These are phyloP conservation scores for Quercus alba DNA, from an alignment of 306 rosid species.

Conservation along the genomic window DNA sequence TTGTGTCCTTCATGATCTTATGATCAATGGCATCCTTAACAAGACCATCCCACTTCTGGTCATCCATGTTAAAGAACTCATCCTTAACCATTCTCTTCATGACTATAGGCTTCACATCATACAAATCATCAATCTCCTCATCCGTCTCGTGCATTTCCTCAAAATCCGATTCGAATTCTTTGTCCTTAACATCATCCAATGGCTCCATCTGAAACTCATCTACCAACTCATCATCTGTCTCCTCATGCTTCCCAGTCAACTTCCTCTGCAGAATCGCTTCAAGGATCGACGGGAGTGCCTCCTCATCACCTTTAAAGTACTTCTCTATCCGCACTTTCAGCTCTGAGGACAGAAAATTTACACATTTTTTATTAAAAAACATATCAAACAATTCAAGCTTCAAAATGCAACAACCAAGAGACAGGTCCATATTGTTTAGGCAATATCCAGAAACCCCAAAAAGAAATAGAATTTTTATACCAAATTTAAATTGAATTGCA, in stretches of 20 bases:
- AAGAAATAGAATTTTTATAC: too few species aligned
- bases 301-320: slow-evolving; percentile 73
- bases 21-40: slow-evolving; percentile 49
- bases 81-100: slow-evolving; percentile 59
- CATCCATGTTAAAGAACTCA: slow-evolving; percentile 55
- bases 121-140: slow-evolving; percentile 75
- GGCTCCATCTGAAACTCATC: slow-evolving; percentile 51
- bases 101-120: slow-evolving; percentile 55
- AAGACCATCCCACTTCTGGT: slow-evolving; percentile 43
- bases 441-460: neutral
- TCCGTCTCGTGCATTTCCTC: slow-evolving; percentile 62
- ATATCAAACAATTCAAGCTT: neutral
- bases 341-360: slow-evolving; percentile 34
- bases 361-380: neutral
- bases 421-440: neutral
- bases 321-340: slow-evolving; percentile 52
- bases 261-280: slow-evolving; percentile 73
- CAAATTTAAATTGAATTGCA: neutral
- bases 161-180: slow-evolving; percentile 67
- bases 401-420: neutral
- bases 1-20: slow-evolving; percentile 36
- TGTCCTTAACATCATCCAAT: slow-evolving; percentile 38
- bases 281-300: slow-evolving; percentile 50
- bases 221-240: slow-evolving; percentile 72
- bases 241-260: slow-evolving; percentile 65